Evolutionary conservation across 1,284 basidiomycete genomes (phyloP), one percentile per base, ranked within the genome.

Genomic region (Ganoderma lingzhi): DNA sequence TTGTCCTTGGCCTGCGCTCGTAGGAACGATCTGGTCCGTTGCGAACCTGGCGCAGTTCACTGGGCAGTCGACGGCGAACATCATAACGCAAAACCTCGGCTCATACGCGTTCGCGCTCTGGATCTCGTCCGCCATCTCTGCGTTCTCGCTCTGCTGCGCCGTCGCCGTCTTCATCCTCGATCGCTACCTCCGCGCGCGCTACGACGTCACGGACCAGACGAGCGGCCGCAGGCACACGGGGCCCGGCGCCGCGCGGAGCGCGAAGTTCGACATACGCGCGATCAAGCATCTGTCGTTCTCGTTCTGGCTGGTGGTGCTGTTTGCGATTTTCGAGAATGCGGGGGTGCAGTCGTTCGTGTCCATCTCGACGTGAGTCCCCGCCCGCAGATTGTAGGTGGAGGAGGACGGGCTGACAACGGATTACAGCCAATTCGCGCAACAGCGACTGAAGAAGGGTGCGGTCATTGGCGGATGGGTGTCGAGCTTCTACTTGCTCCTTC

Each of bases 381-480:
- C n/a, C 2, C 5, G 35, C 17, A 8, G 8, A 12, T 12, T 0
- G 6, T 4, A 23, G 35, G 2, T 37, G 17, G 3, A 17, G 8
- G 56, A 3, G 28, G 6, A 10, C 15, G 23, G 6, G 9, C 39
- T 28, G 39, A 41, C 35, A 17, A 30, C 51, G 12, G 23, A 64
- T 56, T 17, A 32, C 53, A 80, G 78, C 41, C 83, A 85, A 80
- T 83, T 84, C 67, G 82, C 83, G 15, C 83, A 85, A 70, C 83
- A 85, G 70, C 78, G 84, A 4, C 74, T 85, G 62, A 78, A 83
- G 75, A 83, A 84, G 74, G 83, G 83, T 53, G 83, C 84, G n/a
- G 82, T 85, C 64, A 80, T 85, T 53, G 83, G 82, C 19, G 83
- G 84, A 68, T 85, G 84, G 84, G 84, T 84, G n/a, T 83, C 83